phyloP scores from a whole-genome alignment of 2,329 filamentous ascomycete species.

The Ustilaginoidea virens region DNA sequence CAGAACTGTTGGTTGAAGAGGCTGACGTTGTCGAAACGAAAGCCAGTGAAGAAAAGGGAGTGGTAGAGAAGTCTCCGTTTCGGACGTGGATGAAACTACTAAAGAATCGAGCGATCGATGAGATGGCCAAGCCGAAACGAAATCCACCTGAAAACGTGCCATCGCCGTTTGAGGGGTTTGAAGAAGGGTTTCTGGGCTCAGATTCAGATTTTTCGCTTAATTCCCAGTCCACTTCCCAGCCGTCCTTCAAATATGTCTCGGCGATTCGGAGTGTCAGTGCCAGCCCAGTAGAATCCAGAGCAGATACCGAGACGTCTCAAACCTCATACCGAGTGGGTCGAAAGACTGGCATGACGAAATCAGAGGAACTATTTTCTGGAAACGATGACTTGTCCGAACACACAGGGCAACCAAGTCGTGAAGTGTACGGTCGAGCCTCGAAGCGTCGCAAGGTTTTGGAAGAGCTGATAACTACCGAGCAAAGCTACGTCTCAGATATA shows the following conservation, averaged over 20 bases:
- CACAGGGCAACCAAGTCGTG: slow-evolving; percentile 42
- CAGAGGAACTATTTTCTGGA: slow-evolving; percentile 46
- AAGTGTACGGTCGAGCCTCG: slow-evolving; percentile 53
- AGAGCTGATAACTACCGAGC: slow-evolving; percentile 75
- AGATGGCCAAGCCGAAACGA: too few relatives aligned
- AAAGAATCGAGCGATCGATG: slow-evolving; percentile 17
- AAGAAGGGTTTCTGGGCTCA: not conserved
- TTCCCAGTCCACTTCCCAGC: slow-evolving; percentile 37
- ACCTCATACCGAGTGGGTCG: slow-evolving; percentile 43
- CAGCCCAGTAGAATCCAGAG: slow-evolving; percentile 54
- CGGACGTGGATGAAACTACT: slow-evolving; percentile 56
- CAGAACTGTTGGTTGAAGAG: too few relatives aligned
- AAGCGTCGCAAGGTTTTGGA: slow-evolving; percentile 69
- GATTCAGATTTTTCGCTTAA: slow-evolving; percentile 2
- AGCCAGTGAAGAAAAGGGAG: too few relatives aligned
- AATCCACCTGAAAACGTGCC: too few relatives aligned
- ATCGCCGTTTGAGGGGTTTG: too few relatives aligned
- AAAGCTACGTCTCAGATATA: slow-evolving; percentile 75
- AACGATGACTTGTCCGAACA: slow-evolving; percentile 47
- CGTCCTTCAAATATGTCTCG: slow-evolving; percentile 67
- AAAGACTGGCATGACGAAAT: slow-evolving; percentile 46
- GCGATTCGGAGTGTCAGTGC: slow-evolving; percentile 68
- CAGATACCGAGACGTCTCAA: slow-evolving; percentile 32
- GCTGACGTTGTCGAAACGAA: too few relatives aligned
- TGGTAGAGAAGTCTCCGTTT: slow-evolving; percentile 47